Evolutionary conservation across 1,139 yeast genomes (phyloP), one percentile per base, ranked within the genome.

Genomic region (Blastobotrys illinoisensis): DNA sequence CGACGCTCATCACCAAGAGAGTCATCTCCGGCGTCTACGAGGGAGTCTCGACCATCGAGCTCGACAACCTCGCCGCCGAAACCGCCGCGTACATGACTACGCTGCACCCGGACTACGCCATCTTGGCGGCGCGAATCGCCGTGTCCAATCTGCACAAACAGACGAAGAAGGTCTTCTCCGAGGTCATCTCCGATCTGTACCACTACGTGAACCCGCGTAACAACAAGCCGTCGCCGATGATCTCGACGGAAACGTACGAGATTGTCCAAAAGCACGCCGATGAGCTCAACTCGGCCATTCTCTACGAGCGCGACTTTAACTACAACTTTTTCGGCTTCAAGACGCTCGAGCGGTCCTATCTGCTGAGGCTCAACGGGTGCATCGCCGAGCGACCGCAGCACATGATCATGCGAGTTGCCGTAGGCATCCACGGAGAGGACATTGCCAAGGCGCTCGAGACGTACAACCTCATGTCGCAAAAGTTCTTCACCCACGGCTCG

Each of bases 31-130:
- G 96, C 63, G 95, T 89, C 54, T 89, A 89, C 75, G 96, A 90
- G 67, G 99, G 99, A 64, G 99, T 93, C 54, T 90, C 93, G 67
- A 93, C 99, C 56, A 82, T 88, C 61, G 98, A 90, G 71, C 80
- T 91, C 61, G 93, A 88, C 64, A 90, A 93, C 73, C 79, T 93
- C 56, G 96, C 97, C 51, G 97, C 97, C 46, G 99, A 93, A 74
- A 90, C 98, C 45, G 95, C 97, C 56, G 98, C 98, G 47, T 86
- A 88, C 67, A 86, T 91, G 96, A 88, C 97, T 59, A 93, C 98
- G 18, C 82, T 86, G 58, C 99, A 93, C 71, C 98, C 98, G 20
- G 98, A 93, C 73, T 91, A 93, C 66, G 96, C 97, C 49, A 83
- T 83, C 47, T 79, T 93, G 63, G 99, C 97, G 52, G 98, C 98